phyloP scores from a whole-genome alignment of 2,329 filamentous ascomycete genomes.

The Peltaster fructicola region DNA sequence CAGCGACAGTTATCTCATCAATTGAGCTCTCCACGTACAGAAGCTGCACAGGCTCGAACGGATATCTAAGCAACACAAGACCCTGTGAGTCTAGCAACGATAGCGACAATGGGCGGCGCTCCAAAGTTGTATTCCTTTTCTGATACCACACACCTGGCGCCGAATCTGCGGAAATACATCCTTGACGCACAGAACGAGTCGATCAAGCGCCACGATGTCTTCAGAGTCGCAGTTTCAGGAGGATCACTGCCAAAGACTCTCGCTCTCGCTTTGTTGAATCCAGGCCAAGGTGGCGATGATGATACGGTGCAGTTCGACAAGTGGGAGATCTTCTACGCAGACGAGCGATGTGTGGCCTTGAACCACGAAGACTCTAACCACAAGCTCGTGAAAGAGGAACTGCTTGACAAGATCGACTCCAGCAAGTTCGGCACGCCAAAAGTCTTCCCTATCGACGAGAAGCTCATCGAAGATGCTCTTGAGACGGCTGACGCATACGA shows the following conservation, averaged over 20 bases:
- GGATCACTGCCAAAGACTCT: slow-evolving; percentile 83
- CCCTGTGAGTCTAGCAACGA: no score
- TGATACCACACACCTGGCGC: slow-evolving; percentile 53
- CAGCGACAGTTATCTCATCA: slow-evolving; percentile 1
- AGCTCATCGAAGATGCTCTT: slow-evolving; percentile 57
- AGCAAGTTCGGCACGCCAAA: slow-evolving; percentile 44
- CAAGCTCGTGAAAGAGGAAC: slow-evolving; percentile 65
- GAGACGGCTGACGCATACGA: slow-evolving; percentile 92
- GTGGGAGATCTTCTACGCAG: slow-evolving; percentile 98
- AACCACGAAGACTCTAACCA: slow-evolving; percentile 93
- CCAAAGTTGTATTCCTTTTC: slow-evolving; percentile 65
- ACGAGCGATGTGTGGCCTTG: slow-evolving; percentile 86
- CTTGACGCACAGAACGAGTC: slow-evolving; percentile 66
- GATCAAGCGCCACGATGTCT: slow-evolving; percentile 60
- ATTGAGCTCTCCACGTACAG: no score
- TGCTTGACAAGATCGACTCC: slow-evolving; percentile 80
- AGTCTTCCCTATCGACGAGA: slow-evolving; percentile 62
- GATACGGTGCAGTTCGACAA: slow-evolving; percentile 60
- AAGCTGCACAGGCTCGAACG: no score
- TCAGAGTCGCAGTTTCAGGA: slow-evolving; percentile 86
- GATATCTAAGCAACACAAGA: no score
- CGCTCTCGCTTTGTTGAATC: slow-evolving; percentile 59
- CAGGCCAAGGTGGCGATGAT: slow-evolving; percentile 30
- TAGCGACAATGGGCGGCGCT: slow-evolving; percentile 18
- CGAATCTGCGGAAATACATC: slow-evolving; percentile 64